Percentiles rank a stretch among this genome's conserved stretches.
phyloP scores from a whole-genome alignment of 2,329 filamentous ascomycete species.

The Escovopsis sp. region DNA sequence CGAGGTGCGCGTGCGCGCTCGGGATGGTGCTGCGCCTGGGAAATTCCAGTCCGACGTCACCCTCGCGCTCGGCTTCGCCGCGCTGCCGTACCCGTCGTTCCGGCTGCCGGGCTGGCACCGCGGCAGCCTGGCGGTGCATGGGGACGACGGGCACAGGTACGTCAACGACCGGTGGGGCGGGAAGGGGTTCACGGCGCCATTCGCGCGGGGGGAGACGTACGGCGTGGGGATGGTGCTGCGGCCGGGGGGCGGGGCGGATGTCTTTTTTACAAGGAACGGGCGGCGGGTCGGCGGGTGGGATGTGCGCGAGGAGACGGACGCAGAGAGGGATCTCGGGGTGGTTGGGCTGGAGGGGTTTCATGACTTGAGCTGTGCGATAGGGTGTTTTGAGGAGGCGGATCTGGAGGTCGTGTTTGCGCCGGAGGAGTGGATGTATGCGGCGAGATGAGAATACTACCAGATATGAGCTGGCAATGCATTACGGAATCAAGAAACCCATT shows the following conservation, averaged over 20 bases:
- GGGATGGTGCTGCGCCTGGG: too few species aligned
- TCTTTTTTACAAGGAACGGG: constrained; percentile 59
- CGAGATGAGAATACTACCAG: not conserved
- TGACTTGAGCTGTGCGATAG: constrained; percentile 56
- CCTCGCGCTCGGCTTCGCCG: constrained; percentile 54
- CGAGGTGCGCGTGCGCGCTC: constrained; percentile 47
- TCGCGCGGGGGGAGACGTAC: constrained; percentile 48
- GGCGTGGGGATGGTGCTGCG: constrained; percentile 56
- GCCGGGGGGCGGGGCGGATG: constrained; percentile 16
- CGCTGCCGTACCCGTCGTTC: constrained; percentile 63
- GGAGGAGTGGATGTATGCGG: constrained; percentile 38
- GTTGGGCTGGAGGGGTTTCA: constrained; percentile 54
- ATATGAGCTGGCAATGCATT: constrained; percentile 1
- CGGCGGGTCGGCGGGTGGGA: constrained; percentile 47
- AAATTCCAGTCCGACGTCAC: constrained; percentile 24
- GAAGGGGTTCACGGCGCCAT: constrained; percentile 48
- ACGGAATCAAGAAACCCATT: too few species aligned
- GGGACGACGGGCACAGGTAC: constrained; percentile 63
- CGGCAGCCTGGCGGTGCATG: constrained; percentile 59
- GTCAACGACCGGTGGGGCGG: constrained; percentile 64
- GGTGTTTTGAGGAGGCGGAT: constrained; percentile 51
- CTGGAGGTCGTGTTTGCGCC: constrained; percentile 53
- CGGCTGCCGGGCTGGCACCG: constrained; percentile 71
- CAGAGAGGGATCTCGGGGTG: constrained; percentile 43
- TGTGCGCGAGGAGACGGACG: constrained; percentile 59